Evolutionary conservation across 2,329 filamentous ascomycete genomes (phyloP).

Genomic region (Hypoxylon sp.): DNA sequence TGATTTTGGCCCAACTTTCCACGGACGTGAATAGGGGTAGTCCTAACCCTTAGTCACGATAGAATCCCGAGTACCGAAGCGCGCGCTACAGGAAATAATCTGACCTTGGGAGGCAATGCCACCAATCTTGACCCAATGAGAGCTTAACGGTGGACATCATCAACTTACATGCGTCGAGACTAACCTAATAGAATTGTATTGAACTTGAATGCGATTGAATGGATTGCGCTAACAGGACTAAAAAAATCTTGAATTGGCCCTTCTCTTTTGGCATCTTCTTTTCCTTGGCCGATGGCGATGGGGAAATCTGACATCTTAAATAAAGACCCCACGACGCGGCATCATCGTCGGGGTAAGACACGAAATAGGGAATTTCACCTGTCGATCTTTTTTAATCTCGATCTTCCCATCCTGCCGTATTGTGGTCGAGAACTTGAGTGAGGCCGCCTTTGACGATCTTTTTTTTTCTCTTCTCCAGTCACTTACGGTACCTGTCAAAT

Average conservation of each 20-base stretch:
- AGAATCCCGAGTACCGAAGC: constrained; percentile 14
- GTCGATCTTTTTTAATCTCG: constrained; percentile 32
- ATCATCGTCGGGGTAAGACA: constrained; percentile 11
- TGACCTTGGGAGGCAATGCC: too few species aligned
- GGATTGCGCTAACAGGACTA: constrained; percentile 5
- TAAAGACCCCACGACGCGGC: constrained; percentile 18
- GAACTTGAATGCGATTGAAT: background rate
- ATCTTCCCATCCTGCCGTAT: constrained; percentile 23
- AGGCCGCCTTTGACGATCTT: constrained; percentile 23
- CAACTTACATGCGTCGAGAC: constrained; percentile 12
- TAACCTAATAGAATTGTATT: too few species aligned
- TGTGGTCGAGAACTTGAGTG: constrained; percentile 6
- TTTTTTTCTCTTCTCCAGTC: background rate
- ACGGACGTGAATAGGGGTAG: constrained; percentile 9
- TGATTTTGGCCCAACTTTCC: constrained; percentile 4
- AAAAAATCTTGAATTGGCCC: constrained; percentile 7
- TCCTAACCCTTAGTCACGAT: background rate
- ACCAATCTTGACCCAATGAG: constrained; percentile 16
- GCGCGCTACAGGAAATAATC: constrained; percentile 27
- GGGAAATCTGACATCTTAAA: constrained; percentile 23
- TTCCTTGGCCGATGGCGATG: constrained; percentile 4
- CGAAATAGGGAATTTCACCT: constrained; percentile 18
- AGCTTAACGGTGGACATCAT: background rate
- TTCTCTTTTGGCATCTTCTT: background rate
- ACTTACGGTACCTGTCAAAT: too few species aligned